Evolutionary conservation across 108 stramenopile species (phyloP).

Genomic region (Cylindrotheca closterium): DNA sequence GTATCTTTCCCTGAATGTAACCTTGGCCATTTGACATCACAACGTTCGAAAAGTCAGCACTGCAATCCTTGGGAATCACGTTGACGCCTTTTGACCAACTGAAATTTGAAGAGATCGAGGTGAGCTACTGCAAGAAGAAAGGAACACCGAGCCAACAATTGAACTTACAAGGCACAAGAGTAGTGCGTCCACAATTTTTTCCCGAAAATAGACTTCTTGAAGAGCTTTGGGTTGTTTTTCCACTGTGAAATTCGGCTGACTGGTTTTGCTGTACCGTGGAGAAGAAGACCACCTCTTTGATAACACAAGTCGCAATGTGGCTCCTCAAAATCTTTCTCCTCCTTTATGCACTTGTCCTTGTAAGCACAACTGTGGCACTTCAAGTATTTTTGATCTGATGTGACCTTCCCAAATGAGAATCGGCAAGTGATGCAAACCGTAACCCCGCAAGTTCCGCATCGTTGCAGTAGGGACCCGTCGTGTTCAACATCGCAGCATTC

Average conservation of each 20-base stretch:
- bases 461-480: conserved; percentile 29
- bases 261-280: conserved; percentile 46
- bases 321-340: conserved; percentile 23
- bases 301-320: conserved; percentile 75
- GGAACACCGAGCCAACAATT: neutral
- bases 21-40: conserved; percentile 64
- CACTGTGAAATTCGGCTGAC: conserved; percentile 49
- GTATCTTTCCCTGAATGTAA: conserved; percentile 39
- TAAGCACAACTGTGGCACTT: conserved; percentile 52
- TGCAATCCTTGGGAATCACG: conserved; percentile 13
- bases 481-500: conserved; percentile 59
- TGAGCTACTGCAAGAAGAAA: conserved; percentile 2
- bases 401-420: conserved; percentile 24
- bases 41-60: conserved; percentile 55
- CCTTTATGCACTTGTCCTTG: conserved; percentile 27
- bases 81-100: conserved; percentile 53
- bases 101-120: neutral
- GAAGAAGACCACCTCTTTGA: conserved; percentile 53
- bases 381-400: conserved; percentile 17
- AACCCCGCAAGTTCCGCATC: conserved; percentile 53
- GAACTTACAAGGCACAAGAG: conserved; percentile 75
- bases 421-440: conserved; percentile 61
- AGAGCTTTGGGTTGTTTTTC: conserved; percentile 41
- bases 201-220: conserved; percentile 57
- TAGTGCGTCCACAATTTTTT: conserved; percentile 58